A percentile compares a stretch with the other conserved stretches of the same genome.
phyloP scores from a whole-genome alignment of 495 filamentous ascomycete genomes.

The Aspergillus heteromorphus region DNA sequence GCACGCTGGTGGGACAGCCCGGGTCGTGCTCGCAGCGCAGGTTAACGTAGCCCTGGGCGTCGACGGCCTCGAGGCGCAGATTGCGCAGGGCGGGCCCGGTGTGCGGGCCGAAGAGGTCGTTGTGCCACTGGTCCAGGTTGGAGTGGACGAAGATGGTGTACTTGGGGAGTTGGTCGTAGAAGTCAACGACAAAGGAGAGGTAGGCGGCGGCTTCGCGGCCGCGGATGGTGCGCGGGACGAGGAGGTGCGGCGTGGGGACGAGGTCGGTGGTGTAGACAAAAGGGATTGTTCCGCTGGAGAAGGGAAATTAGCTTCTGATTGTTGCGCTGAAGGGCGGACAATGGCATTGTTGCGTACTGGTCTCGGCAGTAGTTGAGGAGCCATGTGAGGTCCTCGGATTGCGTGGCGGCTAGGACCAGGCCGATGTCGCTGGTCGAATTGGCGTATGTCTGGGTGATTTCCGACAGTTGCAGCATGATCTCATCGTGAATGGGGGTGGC shows the following conservation, averaged over 20 bases:
- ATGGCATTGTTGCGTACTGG: constrained; percentile 11
- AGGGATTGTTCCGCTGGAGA: constrained; percentile 22
- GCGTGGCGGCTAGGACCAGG: constrained; percentile 23
- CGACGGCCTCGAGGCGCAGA: constrained; percentile 32
- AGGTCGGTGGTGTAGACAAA: constrained; percentile 35
- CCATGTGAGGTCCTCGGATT: constrained; percentile 24
- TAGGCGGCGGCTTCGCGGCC: constrained; percentile 39
- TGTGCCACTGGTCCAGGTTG: constrained; percentile 39
- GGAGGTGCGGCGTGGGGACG: constrained; percentile 24
- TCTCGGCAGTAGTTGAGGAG: constrained; percentile 21
- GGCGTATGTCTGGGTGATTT: constrained; percentile 14
- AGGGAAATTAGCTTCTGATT: not conserved
- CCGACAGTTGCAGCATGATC: constrained; percentile 12
- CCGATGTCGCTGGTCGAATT: constrained; percentile 14
- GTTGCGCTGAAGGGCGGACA: not conserved
- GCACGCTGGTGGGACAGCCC: constrained; percentile 30
- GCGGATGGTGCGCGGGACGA: constrained; percentile 25
- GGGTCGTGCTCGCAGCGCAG: constrained; percentile 37
- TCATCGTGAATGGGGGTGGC: constrained; percentile 10
- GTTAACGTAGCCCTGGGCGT: constrained; percentile 36
- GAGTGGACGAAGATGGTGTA: constrained; percentile 40
- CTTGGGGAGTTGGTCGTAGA: constrained; percentile 31
- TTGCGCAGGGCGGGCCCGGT: constrained; percentile 25
- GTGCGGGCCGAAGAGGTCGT: constrained; percentile 34
- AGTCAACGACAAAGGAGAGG: constrained; percentile 36